Conservation (phyloP, 768 basidiomycete genomes). For the Russula sp. region DNA sequence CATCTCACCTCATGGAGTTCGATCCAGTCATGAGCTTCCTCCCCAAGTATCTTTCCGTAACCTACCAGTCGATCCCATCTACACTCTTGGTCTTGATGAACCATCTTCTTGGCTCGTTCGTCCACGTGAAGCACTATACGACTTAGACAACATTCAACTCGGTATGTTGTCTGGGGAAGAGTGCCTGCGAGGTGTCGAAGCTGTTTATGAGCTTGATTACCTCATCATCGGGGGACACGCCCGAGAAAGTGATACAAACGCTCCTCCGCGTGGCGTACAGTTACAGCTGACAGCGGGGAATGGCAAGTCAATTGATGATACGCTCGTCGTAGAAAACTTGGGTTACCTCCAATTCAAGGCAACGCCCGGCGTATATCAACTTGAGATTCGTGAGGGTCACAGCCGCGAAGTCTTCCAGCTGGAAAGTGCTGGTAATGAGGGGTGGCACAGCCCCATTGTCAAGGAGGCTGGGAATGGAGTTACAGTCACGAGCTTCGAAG, state of each 20-base stretch:
- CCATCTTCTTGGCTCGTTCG: constrained; percentile 90
- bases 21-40: constrained; percentile 46
- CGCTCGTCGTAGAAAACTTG: constrained; percentile 87
- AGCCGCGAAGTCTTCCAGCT: constrained; percentile 74
- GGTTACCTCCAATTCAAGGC: constrained; percentile 97
- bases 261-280: constrained; percentile 85
- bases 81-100: constrained; percentile 90
- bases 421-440: constrained; percentile 82
- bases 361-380: constrained; percentile 77
- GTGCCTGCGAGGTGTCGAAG: constrained; percentile 48
- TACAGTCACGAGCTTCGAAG: constrained; percentile 84
- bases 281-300: constrained; percentile 60
- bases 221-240: constrained; percentile 94
- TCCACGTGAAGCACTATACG: constrained; percentile 80
- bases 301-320: constrained; percentile 59
- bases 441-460: constrained; percentile 75
- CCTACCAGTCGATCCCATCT: constrained; percentile 81
- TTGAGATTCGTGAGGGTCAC: constrained; percentile 77
- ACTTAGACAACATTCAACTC: constrained; percentile 93
- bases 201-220: constrained; percentile 82
- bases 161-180: constrained; percentile 53
- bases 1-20: not conserved
- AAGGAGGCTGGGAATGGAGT: constrained; percentile 65
- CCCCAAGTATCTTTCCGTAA: constrained; percentile 56
- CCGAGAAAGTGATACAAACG: constrained; percentile 54